Conservation (phyloP, 768 basidiomycete genomes). For the Termitomyces heimii region DNA sequence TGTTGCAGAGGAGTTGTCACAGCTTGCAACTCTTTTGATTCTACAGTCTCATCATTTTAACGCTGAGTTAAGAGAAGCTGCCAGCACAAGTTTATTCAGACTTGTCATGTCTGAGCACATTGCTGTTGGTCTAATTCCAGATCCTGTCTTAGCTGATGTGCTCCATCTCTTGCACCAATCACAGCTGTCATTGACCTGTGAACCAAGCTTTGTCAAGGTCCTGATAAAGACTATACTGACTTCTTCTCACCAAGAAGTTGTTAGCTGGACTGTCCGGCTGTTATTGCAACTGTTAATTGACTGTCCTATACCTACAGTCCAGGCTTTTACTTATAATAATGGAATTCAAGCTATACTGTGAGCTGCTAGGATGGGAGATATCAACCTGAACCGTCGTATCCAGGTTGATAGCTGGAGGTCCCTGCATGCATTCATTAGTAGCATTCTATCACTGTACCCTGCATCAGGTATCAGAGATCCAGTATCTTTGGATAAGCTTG, state of each 20-base stretch:
- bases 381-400: conserved; percentile 27
- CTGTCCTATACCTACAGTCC: conserved; percentile 19
- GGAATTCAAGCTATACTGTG: conserved; percentile 30
- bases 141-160: conserved; percentile 27
- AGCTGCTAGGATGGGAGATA: conserved; percentile 25
- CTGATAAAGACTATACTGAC: conserved; percentile 24
- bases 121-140: conserved; percentile 22
- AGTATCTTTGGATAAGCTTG: too few relatives aligned
- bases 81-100: conserved; percentile 27
- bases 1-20: conserved; percentile 25
- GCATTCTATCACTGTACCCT: conserved; percentile 16
- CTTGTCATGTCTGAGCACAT: conserved; percentile 29
- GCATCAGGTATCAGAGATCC: background rate
- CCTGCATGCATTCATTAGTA: conserved; percentile 28
- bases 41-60: conserved; percentile 23
- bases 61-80: conserved; percentile 18
- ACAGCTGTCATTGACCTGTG: conserved; percentile 16
- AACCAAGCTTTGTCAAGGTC: conserved; percentile 22
- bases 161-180: conserved; percentile 31
- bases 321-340: conserved; percentile 25
- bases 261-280: conserved; percentile 27
- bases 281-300: conserved; percentile 24
- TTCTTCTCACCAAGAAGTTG: conserved; percentile 25
- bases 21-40: conserved; percentile 25
- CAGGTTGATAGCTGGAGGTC: conserved; percentile 34